Evolutionary conservation across 495 filamentous ascomycete species (phyloP), one percentile per base, ranked within the genome.

Genomic region (Delitschia confertaspora): DNA sequence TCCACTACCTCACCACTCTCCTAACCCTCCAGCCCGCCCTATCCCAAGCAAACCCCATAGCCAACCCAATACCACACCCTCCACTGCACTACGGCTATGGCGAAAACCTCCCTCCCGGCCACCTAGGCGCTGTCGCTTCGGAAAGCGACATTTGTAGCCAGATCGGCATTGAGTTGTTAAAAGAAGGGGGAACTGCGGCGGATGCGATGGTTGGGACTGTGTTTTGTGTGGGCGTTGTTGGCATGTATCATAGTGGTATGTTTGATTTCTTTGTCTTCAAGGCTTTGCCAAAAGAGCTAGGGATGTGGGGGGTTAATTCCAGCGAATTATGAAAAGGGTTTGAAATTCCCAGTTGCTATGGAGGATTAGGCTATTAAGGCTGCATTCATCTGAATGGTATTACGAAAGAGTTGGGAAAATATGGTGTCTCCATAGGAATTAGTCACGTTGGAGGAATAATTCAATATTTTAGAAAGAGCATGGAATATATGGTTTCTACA

Each of bases 81-180:
- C 21, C 13, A 17, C 13, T 10, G 18, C 17, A 10, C 2, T 6
- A 38, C 19, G 32, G 29, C 19, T 2, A 8, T 33, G 23, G 21
- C 24, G 26, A 20, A 16, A 39, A 18, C 24, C 29, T 18, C 57
- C 70, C 2, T 38, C 33, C 2, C 42, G 42, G 38, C 20, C 42
- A 51, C 19, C 21, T 47, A 6, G 87, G 88, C 0, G 87, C 83
- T 27, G 80, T 89, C n/a, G 83, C 87, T 1, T 81, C 76, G 25
- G 85, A 93, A 58, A 87, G 73, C 50, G 62, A 69, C 0, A 71
- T 83, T 51, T 93, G 88, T 53, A 88, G 82, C 49, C 60, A 76
- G 14, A 77, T 91, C 57, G 87, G 87, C 14, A 76, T 76, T 8
- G 72, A 86, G 10, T 70, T 88, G 30, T 59, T 93, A 32, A 67